These are phyloP conservation scores for Craterostigma plantagineum DNA, from an alignment of 257 asterid genomes.

Conservation along the genomic window DNA sequence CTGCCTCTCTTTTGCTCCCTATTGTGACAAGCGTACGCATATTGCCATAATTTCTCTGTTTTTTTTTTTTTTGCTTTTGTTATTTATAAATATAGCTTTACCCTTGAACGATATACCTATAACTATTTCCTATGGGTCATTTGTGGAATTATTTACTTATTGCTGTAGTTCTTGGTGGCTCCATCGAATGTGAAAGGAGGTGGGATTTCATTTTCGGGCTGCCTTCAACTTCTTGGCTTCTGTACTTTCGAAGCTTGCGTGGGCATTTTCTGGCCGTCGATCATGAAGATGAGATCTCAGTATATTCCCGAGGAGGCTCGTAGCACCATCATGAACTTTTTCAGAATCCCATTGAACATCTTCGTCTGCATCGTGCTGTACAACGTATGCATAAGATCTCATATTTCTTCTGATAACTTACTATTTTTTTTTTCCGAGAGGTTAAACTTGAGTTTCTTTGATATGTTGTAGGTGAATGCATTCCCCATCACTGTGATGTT, in stretches of 20 bases:
- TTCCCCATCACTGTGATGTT: constrained; percentile 91
- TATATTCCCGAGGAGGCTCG: constrained; percentile 95
- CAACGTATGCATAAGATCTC: constrained; percentile 31
- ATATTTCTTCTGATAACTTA: too few relatives aligned
- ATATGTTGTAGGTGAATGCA: constrained; percentile 47
- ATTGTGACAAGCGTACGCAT: constrained; percentile 54
- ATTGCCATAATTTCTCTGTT: constrained; percentile 6
- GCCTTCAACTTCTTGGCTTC: constrained; percentile 76
- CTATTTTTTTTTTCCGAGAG: too few relatives aligned
- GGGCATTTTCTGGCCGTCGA: constrained; percentile 95
- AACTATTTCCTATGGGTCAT: too few relatives aligned
- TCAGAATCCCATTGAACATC: constrained; percentile 83
- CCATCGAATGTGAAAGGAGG: constrained; percentile 48
- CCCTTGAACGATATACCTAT: too few relatives aligned
- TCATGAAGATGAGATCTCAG: constrained; percentile 97
- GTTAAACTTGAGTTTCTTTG: background rate
- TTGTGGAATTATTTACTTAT: constrained; percentile 3
- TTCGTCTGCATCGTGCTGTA: constrained; percentile 85
- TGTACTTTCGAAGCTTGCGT: constrained; percentile 80
- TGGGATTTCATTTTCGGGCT: constrained; percentile 52
- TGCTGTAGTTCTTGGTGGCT: constrained; percentile 42
- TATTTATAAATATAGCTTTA: constrained; percentile 4
- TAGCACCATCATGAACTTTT: constrained; percentile 93
- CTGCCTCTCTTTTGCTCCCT: constrained; percentile 76
- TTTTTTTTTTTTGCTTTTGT: constrained; percentile 6